Percentiles rank a stretch among this genome's conserved stretches.
These are phyloP conservation scores for Trichoderma koningii DNA, from an alignment of 2,329 filamentous ascomycete genomes.

Conservation along the genomic window DNA sequence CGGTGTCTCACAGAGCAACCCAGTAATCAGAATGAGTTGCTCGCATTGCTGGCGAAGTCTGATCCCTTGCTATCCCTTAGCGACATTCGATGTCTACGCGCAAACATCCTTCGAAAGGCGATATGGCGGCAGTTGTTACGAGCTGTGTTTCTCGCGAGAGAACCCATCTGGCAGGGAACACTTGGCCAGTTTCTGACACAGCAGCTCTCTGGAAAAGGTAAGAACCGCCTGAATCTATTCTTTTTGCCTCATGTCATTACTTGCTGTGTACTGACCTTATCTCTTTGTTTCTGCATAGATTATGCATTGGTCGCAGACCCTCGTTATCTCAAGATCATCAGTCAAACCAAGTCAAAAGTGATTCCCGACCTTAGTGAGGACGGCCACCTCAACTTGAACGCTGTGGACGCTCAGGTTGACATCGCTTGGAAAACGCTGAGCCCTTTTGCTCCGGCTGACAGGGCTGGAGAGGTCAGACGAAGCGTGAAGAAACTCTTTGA, in stretches of 20 bases:
- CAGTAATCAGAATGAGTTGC: not conserved
- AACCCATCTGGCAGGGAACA: constrained; percentile 13
- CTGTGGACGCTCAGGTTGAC: not conserved
- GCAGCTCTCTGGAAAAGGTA: not conserved
- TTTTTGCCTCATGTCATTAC: not conserved
- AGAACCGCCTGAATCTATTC: not conserved
- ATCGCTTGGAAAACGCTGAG: too few species aligned
- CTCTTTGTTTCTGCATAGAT: not conserved
- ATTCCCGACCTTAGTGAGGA: not conserved
- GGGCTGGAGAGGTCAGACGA: too few species aligned
- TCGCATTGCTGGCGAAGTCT: too few species aligned
- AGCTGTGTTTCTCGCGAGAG: too few species aligned
- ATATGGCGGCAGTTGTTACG: too few species aligned
- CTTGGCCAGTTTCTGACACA: not conserved
- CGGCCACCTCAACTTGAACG: not conserved
- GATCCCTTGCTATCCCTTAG: too few species aligned
- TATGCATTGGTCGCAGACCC: not conserved
- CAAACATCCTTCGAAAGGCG: not conserved
- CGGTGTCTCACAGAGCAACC: not conserved
- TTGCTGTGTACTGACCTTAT: not conserved
- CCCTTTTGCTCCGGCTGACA: too few species aligned
- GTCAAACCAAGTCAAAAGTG: constrained; percentile 8
- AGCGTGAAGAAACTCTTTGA: not conserved
- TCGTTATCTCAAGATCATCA: not conserved
- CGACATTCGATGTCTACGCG: not conserved